phyloP scores from a whole-genome alignment of 2,329 filamentous ascomycete genomes.

The Dothiorella sarmentorum region DNA sequence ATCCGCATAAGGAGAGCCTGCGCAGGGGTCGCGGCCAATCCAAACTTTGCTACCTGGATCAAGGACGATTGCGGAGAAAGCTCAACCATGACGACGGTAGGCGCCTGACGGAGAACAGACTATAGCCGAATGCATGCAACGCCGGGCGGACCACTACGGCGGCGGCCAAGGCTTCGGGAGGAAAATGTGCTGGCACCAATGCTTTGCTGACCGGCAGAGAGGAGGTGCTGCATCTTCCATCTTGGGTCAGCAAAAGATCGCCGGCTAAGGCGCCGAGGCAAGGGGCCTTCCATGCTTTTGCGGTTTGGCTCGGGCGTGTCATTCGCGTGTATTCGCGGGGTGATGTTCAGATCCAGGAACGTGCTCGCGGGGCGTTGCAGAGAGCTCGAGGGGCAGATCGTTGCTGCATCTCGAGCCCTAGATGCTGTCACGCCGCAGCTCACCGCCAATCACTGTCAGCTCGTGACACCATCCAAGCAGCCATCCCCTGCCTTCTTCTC shows the following conservation, averaged over 20 bases:
- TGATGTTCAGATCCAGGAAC: slow-evolving; percentile 10
- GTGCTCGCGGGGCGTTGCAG: slow-evolving; percentile 1
- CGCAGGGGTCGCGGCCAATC: neutral
- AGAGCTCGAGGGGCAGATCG: neutral
- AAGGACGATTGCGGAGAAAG: slow-evolving; percentile 5
- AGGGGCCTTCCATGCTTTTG: slow-evolving; percentile 10
- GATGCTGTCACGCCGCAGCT: slow-evolving; percentile 1
- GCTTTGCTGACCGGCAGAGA: neutral
- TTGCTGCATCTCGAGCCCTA: neutral
- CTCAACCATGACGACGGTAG: neutral
- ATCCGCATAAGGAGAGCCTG: neutral
- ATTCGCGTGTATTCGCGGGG: slow-evolving; percentile 2
- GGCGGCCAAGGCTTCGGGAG: neutral
- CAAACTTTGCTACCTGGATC: neutral
- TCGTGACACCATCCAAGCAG: neutral
- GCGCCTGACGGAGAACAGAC: neutral
- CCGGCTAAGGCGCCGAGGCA: slow-evolving; percentile 3
- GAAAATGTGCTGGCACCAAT: slow-evolving; percentile 2
- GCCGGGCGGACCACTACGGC: neutral
- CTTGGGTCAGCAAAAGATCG: neutral
- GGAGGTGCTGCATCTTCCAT: neutral
- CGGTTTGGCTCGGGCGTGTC: neutral
- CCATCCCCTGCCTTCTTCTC: neutral
- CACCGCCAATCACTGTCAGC: slow-evolving; percentile 4
- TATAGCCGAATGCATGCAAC: neutral